Percentiles rank a stretch among this genome's conserved stretches.
Evolutionary conservation across 2,329 filamentous ascomycete genomes (phyloP).

Genomic region (Mollisiaceae sp.): DNA sequence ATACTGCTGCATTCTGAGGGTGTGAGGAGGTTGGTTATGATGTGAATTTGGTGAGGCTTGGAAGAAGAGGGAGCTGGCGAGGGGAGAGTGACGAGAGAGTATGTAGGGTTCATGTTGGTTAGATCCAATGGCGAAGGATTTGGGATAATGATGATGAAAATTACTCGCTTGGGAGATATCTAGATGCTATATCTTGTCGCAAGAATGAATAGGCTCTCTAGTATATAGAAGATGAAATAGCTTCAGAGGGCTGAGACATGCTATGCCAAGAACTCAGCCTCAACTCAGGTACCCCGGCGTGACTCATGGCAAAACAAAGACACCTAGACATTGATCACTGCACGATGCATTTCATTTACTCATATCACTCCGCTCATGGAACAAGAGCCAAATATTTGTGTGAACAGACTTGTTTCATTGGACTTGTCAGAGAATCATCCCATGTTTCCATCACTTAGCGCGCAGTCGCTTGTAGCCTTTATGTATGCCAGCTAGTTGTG

Average conservation of each 20-base stretch:
- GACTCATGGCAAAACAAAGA: not conserved
- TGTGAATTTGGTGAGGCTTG: not conserved
- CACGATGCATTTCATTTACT: not conserved
- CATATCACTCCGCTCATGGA: not conserved
- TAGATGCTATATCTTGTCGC: not conserved
- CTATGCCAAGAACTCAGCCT: not conserved
- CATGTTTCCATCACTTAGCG: slow-evolving; percentile 26
- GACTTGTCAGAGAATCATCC: slow-evolving; percentile 9
- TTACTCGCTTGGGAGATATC: no score
- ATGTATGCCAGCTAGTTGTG: slow-evolving; percentile 24
- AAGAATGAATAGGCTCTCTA: no score
- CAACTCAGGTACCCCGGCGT: not conserved
- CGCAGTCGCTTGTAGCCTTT: slow-evolving; percentile 18
- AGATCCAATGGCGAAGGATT: no score
- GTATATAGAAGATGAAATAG: not conserved
- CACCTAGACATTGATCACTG: no score
- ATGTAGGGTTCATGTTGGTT: not conserved
- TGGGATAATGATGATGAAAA: no score
- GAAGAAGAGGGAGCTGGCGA: not conserved
- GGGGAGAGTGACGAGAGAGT: not conserved
- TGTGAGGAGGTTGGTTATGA: slow-evolving; percentile 5
- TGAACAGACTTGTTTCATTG: slow-evolving; percentile 19
- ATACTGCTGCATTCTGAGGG: slow-evolving; percentile 10
- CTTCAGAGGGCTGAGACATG: not conserved
- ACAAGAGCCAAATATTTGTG: not conserved